phyloP scores from a whole-genome alignment of 108 stramenopile genomes.

The Conticribra weissflogii region DNA sequence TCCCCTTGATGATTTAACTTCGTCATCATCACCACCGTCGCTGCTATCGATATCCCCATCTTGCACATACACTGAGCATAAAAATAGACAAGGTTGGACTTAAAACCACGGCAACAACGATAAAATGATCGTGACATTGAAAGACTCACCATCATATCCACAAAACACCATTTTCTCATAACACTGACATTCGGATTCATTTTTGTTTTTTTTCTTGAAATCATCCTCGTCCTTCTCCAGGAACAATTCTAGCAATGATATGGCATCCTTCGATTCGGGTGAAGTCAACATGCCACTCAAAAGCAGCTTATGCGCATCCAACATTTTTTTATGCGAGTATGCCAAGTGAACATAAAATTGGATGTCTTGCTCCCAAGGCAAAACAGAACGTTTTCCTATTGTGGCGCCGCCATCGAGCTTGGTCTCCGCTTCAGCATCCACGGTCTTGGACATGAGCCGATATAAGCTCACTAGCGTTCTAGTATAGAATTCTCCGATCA shows the following conservation, averaged over 20 bases:
- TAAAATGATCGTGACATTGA: slow-evolving; percentile 15
- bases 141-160: slow-evolving; percentile 50
- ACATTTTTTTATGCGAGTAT: slow-evolving; percentile 24
- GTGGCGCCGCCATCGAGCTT: background rate
- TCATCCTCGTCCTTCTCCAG: background rate
- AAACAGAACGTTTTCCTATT: background rate
- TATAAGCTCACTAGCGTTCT: slow-evolving; percentile 28
- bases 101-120: too few species aligned
- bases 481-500: slow-evolving; percentile 66
- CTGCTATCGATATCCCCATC: slow-evolving; percentile 4
- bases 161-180: slow-evolving; percentile 54
- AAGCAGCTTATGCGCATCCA: slow-evolving; percentile 48
- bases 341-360: slow-evolving; percentile 49
- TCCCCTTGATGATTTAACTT: too few species aligned
- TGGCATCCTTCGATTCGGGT: slow-evolving; percentile 24
- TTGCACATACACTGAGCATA: slow-evolving; percentile 23
- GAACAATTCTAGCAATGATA: slow-evolving; percentile 45
- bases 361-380: slow-evolving; percentile 45
- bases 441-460: slow-evolving; percentile 21
- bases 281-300: slow-evolving; percentile 43
- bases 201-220: background rate
- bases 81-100: too few species aligned
- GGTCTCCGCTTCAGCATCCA: background rate
- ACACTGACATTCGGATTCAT: slow-evolving; percentile 36
- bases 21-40: background rate